phyloP scores from a whole-genome alignment of 129 eudicot genomes.

The Artemisia tridentata region DNA sequence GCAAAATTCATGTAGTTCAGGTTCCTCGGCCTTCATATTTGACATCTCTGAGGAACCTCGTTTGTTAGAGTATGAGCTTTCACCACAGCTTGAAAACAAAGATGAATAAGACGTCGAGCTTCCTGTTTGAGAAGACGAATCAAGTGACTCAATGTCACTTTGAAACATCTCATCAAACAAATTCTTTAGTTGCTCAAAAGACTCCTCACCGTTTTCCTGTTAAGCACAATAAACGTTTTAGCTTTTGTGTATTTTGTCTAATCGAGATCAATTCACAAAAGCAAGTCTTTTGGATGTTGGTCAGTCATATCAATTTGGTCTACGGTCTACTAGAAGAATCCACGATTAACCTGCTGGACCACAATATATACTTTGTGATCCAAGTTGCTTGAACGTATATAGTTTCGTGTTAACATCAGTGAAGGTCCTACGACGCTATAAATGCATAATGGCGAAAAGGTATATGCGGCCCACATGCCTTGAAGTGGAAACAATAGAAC shows the following conservation, averaged over 20 bases:
- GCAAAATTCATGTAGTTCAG: conserved; percentile 46
- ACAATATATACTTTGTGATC: conserved; percentile 9
- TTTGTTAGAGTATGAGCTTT: conserved; percentile 34
- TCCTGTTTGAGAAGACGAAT: conserved; percentile 42
- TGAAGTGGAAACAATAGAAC: neutral
- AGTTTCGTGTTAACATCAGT: conserved; percentile 21
- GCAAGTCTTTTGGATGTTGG: neutral
- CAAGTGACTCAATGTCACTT: conserved; percentile 43
- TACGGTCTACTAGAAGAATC: conserved; percentile 20
- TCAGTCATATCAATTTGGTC: neutral
- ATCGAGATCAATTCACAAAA: conserved; percentile 9
- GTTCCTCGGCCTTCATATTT: conserved; percentile 24
- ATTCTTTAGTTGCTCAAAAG: conserved; percentile 63
- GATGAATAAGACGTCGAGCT: conserved; percentile 44
- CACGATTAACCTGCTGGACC: conserved; percentile 15
- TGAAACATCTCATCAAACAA: conserved; percentile 75
- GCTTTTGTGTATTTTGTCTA: neutral
- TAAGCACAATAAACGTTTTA: neutral
- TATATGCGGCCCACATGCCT: conserved; percentile 16
- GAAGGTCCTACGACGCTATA: conserved; percentile 13
- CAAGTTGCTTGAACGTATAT: conserved; percentile 11
- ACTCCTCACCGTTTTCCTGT: conserved; percentile 55
- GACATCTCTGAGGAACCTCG: conserved; percentile 46
- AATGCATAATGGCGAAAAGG: conserved; percentile 27
- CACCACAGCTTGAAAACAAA: conserved; percentile 39